Evolutionary conservation across 371 early-diverging fungal genomes (phyloP).

Genomic region (Syncephalastrum contaminatum): DNA sequence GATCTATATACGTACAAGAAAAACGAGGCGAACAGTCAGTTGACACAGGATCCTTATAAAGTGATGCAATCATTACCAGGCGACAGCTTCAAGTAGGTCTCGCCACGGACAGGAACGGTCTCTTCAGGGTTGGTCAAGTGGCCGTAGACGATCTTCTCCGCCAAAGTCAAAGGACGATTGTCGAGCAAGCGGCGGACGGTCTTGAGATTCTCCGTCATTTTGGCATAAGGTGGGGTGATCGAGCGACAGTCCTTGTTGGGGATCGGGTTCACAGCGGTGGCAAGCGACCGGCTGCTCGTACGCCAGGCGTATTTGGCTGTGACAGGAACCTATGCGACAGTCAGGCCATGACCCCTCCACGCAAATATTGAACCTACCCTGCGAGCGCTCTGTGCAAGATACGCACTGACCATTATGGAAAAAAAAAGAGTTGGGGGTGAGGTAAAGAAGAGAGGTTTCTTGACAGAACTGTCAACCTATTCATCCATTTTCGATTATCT

Average conservation of each 20-base stretch:
- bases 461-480: too few species aligned
- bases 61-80: constrained; percentile 52
- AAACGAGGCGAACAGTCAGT: constrained; percentile 1
- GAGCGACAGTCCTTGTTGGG: constrained; percentile 52
- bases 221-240: constrained; percentile 63
- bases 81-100: constrained; percentile 67
- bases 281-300: constrained; percentile 1
- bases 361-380: constrained; percentile 5
- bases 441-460: constrained; percentile 2
- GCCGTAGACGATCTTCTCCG: constrained; percentile 94
- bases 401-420: constrained; percentile 21
- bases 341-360: background rate
- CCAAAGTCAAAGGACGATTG: constrained; percentile 77
- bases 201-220: constrained; percentile 51
- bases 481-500: too few species aligned
- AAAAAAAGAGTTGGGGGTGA: constrained; percentile 4
- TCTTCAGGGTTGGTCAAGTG: constrained; percentile 83
- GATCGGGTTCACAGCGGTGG: constrained; percentile 39
- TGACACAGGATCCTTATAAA: background rate
- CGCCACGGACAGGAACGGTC: constrained; percentile 67
- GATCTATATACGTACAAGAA: constrained; percentile 47
- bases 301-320: constrained; percentile 2
- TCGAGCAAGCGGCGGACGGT: constrained; percentile 56
- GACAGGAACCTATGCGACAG: constrained; percentile 10
- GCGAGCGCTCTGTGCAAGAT: constrained; percentile 10